phyloP scores from a whole-genome alignment of 139 green algal species.

The Chlamydomonas incerta region DNA sequence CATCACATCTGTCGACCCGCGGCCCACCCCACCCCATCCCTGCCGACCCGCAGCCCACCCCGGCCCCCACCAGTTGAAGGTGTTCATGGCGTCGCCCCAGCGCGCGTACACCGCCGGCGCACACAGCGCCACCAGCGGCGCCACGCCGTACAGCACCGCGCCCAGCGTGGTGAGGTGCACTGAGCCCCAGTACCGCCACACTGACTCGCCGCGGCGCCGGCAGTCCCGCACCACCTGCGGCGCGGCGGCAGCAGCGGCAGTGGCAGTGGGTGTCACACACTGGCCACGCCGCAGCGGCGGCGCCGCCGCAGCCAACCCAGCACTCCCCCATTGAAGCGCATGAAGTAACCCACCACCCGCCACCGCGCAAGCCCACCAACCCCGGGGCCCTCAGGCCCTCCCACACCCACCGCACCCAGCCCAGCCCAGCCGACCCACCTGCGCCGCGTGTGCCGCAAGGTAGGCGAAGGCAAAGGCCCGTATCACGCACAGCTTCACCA shows the following conservation, averaged over 20 bases:
- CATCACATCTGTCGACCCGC: too few species aligned
- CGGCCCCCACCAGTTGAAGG: neutral
- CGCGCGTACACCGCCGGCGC: neutral
- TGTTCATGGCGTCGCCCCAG: neutral
- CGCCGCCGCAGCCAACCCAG: too few species aligned
- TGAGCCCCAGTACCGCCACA: conserved; percentile 1
- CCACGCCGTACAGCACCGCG: neutral
- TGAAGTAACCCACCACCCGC: too few species aligned
- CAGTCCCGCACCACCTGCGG: conserved; percentile 10
- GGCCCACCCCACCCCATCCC: too few species aligned
- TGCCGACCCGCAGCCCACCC: too few species aligned
- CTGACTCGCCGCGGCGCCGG: conserved; percentile 3
- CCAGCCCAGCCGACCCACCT: neutral
- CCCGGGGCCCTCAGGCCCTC: too few species aligned
- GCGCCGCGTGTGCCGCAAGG: neutral
- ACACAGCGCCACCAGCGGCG: neutral
- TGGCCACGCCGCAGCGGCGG: too few species aligned
- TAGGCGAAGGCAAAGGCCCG: conserved; percentile 13
- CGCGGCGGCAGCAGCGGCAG: too few species aligned
- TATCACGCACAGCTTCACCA: conserved; percentile 29
- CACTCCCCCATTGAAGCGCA: too few species aligned
- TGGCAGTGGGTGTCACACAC: too few species aligned
- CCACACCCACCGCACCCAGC: too few species aligned
- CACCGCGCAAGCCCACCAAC: too few species aligned
- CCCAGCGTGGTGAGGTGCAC: conserved; percentile 2